Conservation (phyloP, 306 rosid species). For the Citrullus amarus region DNA sequence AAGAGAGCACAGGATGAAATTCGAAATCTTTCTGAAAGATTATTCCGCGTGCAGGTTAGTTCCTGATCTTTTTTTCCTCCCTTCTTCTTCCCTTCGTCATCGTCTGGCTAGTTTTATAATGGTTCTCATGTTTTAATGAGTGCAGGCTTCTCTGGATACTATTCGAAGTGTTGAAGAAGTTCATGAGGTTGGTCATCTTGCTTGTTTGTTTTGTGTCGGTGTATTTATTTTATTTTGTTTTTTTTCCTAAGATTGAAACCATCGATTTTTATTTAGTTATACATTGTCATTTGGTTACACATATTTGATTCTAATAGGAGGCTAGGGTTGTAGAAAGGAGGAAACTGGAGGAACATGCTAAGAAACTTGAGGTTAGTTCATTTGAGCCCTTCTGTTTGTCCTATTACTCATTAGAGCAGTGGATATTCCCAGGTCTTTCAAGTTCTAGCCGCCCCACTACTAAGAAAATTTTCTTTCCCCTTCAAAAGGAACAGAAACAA, state of each 20-base stretch:
- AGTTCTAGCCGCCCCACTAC: neutral
- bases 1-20: slow-evolving; percentile 85
- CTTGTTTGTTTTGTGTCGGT: neutral
- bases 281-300: neutral
- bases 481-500: neutral
- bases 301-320: slow-evolving; percentile 38
- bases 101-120: neutral
- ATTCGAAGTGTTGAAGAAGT: slow-evolving; percentile 74
- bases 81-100: no score
- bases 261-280: neutral
- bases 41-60: slow-evolving; percentile 68
- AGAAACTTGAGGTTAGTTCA: slow-evolving; percentile 55
- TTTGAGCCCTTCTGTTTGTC: neutral
- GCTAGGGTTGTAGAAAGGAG: slow-evolving; percentile 79
- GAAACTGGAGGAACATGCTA: slow-evolving; percentile 61
- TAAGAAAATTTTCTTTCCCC: no score
- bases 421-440: neutral
- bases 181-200: slow-evolving; percentile 52
- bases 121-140: neutral
- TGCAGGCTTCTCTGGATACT: slow-evolving; percentile 77
- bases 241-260: neutral
- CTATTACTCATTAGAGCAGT: neutral
- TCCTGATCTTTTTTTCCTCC: neutral
- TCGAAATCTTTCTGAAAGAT: slow-evolving; percentile 67
- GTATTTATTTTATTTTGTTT: neutral